Evolutionary conservation across 768 basidiomycete species (phyloP), one percentile per base, ranked within the genome.

Genomic region (Pleurotus djamor): DNA sequence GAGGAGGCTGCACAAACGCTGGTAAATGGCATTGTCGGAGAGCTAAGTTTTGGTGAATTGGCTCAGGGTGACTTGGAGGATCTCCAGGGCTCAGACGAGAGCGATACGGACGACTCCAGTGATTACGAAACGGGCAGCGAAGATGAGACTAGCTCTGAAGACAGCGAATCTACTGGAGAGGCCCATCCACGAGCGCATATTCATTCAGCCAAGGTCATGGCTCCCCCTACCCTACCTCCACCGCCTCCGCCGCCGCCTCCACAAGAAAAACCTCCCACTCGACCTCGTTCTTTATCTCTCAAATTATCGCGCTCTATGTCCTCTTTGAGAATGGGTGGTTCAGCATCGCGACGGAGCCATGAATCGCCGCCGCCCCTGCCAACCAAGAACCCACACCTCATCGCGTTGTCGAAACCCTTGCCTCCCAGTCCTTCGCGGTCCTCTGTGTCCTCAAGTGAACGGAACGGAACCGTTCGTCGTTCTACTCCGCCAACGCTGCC

Each of bases 1-100:
- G 93, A 97, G 63, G 91, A 94, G 67, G 89, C 89, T n/a, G 83
- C 90, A 4, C 85, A 85, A 61, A 86, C 82, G 13, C 78, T 98
- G 41, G 86, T 98, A 48, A 84, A 92, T 62, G 84, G 87, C 49
- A 84, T 98, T 35, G 86, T 95, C 52, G 83, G 81, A 14, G 92
- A 94, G 66, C 79, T 98, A 52, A 86, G 85, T 69, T 87, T 98
- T 61, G 87, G 90, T 9, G 90, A 92, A 38, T 76, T 96, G 45
- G 83, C 91, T 34, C 79, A 81, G 52, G 92, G 86, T 4, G 91
- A 94, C 66, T 92, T 85, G 7, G 80, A 88, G 52, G 95, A 96
- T 65, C 71, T 88, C 3, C 89, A 93, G 65, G 86, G 85, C 64
- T 81, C 74, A 45, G 83, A 83, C 35, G 79, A 80, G 37, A 75